Evolutionary conservation across 805 yeast genomes (phyloP), one percentile per base, ranked within the genome.

Genomic region (Metschnikowia cubensis): DNA sequence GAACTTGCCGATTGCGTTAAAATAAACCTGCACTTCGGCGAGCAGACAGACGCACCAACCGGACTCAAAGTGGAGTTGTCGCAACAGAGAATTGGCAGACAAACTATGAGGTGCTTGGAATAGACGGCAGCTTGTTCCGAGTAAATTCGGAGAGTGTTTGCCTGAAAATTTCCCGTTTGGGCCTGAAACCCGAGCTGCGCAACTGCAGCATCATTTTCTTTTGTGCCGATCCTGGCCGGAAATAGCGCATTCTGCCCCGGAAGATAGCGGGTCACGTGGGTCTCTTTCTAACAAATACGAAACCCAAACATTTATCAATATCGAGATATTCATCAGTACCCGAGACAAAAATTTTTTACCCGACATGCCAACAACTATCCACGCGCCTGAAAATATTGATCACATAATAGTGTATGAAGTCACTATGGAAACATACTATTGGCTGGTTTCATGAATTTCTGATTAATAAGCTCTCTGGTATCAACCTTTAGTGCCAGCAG

Each of bases 1-100:
- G 56, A 50, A 49, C 36, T 20, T 32, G 54, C 55, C 58, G 55
- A 47, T 18, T 20, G 35, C 44, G 38, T n/a, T 25, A 22, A 25
- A 11, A 17, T 33, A 25, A 22, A 35, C 8, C 46, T 17, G 46
- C 34, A 43, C 39, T 21, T 33, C 42, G 15, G 21, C 4, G 11
- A 25, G 15, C 33, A 25, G 14, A 15, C 34, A 5, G 17, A 8
- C 45, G 22, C 29, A 41, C 10, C 36, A 10, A 29, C 22, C 5
- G 14, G 20, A 18, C 21, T 29, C 14, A 15, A 39, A 3, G 6
- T 25, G 20, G n/a, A 17, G 22, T 18, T 13, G 10, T 18, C 35
- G 15, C 7, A n/a, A 6, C 6, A 11, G 15, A 22, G 10, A 14
- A 11, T 20, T 6, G 3, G 17, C 17, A 6, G n/a, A 21, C n/a